Percentiles rank a stretch among this genome's conserved stretches.
These are phyloP conservation scores for Phlebopus sp. DNA, from an alignment of 1,284 basidiomycete genomes.

Conservation along the genomic window DNA sequence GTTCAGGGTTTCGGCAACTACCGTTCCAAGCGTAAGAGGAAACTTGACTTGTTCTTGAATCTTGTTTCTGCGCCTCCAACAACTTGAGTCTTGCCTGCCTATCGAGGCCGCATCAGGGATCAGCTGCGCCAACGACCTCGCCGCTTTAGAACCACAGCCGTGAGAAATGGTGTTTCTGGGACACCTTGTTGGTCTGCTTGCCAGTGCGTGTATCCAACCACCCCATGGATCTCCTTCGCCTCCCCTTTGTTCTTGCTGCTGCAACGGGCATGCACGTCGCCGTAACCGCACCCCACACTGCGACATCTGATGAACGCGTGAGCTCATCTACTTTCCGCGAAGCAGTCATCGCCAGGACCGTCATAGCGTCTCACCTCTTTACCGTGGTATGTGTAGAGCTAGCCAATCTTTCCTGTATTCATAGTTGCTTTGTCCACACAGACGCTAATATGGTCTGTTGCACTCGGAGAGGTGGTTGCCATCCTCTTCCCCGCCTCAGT, in stretches of 20 bases:
- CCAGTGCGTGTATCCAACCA: no score
- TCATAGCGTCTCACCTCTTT: background rate
- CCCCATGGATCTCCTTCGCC: conserved; percentile 3
- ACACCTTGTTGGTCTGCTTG: no score
- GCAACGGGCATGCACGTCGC: background rate
- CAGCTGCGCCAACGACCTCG: no score
- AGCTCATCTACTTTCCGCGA: background rate
- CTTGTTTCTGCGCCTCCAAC: no score
- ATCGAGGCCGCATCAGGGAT: no score
- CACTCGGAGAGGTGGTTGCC: background rate
- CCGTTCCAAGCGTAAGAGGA: no score
- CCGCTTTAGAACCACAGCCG: no score
- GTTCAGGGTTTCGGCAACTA: no score
- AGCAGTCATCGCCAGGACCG: background rate
- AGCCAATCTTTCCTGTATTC: no score
- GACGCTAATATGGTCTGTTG: background rate
- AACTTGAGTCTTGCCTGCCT: no score
- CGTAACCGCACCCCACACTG: background rate
- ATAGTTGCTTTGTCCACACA: background rate
- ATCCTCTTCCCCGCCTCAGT: background rate
- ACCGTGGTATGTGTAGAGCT: background rate
- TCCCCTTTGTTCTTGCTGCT: conserved; percentile 1
- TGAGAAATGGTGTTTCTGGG: no score
- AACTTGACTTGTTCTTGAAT: no score
- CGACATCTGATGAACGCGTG: background rate